These are phyloP conservation scores for Spinacia oleracea DNA, from an alignment of 179 eudicot species.

Conservation along the genomic window DNA sequence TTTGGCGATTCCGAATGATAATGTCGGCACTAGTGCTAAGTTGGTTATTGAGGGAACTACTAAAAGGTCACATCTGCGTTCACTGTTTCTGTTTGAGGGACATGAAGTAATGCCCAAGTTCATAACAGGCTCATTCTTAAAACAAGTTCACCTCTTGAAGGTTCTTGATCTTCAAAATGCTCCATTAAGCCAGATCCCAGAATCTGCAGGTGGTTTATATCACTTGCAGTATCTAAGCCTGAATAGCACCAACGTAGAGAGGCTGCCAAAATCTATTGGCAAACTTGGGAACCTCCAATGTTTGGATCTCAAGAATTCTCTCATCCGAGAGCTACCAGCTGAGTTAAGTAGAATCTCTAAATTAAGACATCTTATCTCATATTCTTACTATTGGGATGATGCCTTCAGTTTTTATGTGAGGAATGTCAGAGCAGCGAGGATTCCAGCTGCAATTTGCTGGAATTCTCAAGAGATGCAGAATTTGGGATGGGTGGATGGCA, in stretches of 20 bases:
- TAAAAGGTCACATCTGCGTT: neutral
- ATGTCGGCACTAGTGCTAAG: neutral
- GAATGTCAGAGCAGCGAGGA: neutral
- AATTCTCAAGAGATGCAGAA: neutral
- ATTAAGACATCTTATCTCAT: conserved; percentile 3
- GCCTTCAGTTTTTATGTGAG: neutral
- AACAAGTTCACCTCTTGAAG: neutral
- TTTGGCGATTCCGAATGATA: neutral
- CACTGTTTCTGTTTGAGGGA: neutral
- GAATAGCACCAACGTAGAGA: neutral
- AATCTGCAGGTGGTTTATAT: neutral
- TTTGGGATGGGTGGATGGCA: neutral
- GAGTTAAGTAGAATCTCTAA: neutral
- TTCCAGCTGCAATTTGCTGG: neutral
- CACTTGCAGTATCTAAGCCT: neutral
- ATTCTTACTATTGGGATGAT: neutral
- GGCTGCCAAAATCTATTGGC: conserved; percentile 7
- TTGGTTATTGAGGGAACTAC: neutral
- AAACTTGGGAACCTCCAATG: conserved; percentile 4
- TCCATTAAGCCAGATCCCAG: neutral
- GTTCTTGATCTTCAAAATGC: conserved; percentile 12
- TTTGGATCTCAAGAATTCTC: neutral
- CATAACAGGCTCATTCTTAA: neutral
- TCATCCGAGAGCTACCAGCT: neutral
- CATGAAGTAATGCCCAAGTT: conserved; percentile 1